Evolutionary conservation across 495 filamentous ascomycete genomes (phyloP).

Genomic region (Talaromyces ruber): DNA sequence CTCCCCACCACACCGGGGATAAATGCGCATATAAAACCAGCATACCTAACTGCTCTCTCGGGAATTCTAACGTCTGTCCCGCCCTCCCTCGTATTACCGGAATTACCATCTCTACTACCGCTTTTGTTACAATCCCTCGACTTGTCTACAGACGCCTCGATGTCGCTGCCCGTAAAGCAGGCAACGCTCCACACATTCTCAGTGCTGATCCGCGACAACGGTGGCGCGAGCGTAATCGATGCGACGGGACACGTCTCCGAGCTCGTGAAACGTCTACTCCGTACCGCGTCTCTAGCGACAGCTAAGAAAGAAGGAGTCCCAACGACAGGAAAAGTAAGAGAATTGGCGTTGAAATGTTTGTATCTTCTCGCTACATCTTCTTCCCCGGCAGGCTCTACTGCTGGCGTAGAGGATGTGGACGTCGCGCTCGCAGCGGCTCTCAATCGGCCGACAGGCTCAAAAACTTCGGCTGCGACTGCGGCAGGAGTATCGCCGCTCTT

Average conservation of each 20-base stretch:
- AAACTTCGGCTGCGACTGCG: slow-evolving; percentile 16
- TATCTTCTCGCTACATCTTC: slow-evolving; percentile 38
- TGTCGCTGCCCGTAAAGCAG: slow-evolving; percentile 43
- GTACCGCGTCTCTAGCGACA: slow-evolving; percentile 21
- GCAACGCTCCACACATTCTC: slow-evolving; percentile 54
- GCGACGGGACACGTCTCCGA: slow-evolving; percentile 52
- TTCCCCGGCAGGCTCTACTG: slow-evolving; percentile 10
- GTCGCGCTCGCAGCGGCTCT: not conserved
- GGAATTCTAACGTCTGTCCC: slow-evolving; percentile 55
- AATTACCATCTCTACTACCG: slow-evolving; percentile 51
- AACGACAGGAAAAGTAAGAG: slow-evolving; percentile 33
- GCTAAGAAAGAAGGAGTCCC: not conserved
- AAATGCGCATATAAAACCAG: slow-evolving; percentile 44
- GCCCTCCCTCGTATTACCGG: slow-evolving; percentile 48
- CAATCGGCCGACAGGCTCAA: slow-evolving; percentile 9
- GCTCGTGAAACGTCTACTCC: slow-evolving; percentile 51
- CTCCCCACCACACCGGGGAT: slow-evolving; percentile 22
- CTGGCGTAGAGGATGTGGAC: not conserved
- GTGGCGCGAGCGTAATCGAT: slow-evolving; percentile 32
- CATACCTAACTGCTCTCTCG: slow-evolving; percentile 58
- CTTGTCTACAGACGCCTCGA: slow-evolving; percentile 31
- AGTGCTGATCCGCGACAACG: slow-evolving; percentile 50
- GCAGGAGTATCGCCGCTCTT: slow-evolving; percentile 40
- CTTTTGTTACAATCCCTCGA: slow-evolving; percentile 67
- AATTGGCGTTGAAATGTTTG: slow-evolving; percentile 47